Base-by-base conservation (phyloP, 768 basidiomycete species). In the Auriscalpium vulgare region DNA sequence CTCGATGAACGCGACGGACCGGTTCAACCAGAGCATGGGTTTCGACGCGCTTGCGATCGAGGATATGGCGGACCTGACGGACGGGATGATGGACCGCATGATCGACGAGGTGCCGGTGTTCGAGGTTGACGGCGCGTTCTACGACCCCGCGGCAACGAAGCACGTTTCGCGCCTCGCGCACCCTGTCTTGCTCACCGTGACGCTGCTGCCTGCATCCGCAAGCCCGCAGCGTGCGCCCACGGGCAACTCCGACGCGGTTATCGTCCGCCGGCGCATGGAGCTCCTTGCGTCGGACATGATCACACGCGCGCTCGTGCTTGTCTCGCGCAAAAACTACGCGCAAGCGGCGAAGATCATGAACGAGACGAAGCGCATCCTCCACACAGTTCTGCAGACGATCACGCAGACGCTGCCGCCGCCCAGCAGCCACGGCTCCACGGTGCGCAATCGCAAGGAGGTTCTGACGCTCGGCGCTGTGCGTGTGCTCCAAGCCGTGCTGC, bases 231-330 rank as follows among this genome's bases (percentile, higher is more conserved):
- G 71, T 50, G 61, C 67, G 16, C 71, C 62, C 54, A 52, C 66
- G 16, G 65, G 68, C 11, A 60, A 63, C 4, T 90, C 90, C 0
- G 91, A 95, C 66, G 87, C 93, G 0, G 83, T 88, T 51, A 94
- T 99, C 63, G 89, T 95, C 29, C 84, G 97, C 29, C 79, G 97
- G 40, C 76, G 95, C 21, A 97, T 98, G 93, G 97, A 99, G 74
- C 81, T 99, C 4, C 81, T 98, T 40, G 90, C 93, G 23, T 89
- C 88, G 29, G 97, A 98, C 71, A 98, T 98, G 93, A 93, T 98
- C 67, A 94, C 94, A 2, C 85, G 97, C 10, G 87, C 88, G 16
- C 79, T 99, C 35, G 88, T 98, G 35, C 80, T 98, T 47, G 94
- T 97, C 52, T 90, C 91, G 43, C 77, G 94, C 63, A 83, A 93